Evolutionary conservation across 306 rosid species (phyloP).

Genomic region (Begonia masoniana): DNA sequence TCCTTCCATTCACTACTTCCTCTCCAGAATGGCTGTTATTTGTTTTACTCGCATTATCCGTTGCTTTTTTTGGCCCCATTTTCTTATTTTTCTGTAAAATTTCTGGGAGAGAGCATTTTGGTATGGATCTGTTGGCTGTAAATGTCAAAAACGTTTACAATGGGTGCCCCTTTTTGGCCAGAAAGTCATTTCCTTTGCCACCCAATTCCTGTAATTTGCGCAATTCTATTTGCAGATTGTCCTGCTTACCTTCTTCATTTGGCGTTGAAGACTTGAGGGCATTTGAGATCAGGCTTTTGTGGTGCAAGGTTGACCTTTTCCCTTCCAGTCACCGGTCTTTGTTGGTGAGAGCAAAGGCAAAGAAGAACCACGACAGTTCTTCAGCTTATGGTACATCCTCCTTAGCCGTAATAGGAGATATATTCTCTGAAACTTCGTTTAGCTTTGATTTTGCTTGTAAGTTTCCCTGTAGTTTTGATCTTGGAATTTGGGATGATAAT

Average conservation of each 20-base stretch:
- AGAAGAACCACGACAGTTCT: constrained; percentile 49
- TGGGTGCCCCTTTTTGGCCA: constrained; percentile 21
- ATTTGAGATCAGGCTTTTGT: constrained; percentile 31
- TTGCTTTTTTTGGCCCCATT: no score
- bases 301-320: constrained; percentile 20
- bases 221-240: constrained; percentile 12
- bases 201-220: constrained; percentile 28
- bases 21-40: no score
- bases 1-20: no score
- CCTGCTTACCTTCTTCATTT: constrained; percentile 14
- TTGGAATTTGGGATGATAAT: no score
- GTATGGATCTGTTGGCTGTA: constrained; percentile 65
- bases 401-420: not conserved
- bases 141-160: constrained; percentile 28
- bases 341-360: constrained; percentile 42
- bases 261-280: constrained; percentile 23
- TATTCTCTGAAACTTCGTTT: constrained; percentile 2
- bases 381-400: constrained; percentile 34
- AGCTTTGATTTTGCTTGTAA: not conserved
- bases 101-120: not conserved
- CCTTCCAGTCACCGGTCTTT: constrained; percentile 19
- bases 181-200: constrained; percentile 30
- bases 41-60: no score
- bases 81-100: no score
- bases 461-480: no score